These are phyloP conservation scores for Phylloporus rhodoxanthus DNA, from an alignment of 768 basidiomycete species.

Conservation along the genomic window DNA sequence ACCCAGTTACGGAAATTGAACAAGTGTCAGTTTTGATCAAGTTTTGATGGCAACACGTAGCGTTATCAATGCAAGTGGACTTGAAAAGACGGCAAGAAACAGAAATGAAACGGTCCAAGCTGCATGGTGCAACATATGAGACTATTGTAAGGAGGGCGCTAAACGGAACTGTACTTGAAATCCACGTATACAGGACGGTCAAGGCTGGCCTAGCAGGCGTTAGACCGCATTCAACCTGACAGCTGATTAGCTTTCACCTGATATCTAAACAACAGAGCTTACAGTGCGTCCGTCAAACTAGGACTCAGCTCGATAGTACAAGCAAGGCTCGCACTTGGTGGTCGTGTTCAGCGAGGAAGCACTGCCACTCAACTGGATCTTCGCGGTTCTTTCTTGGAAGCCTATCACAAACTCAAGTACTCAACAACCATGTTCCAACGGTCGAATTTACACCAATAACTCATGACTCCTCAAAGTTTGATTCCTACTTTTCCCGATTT, in stretches of 20 bases:
- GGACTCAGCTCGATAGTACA: no score
- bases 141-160: background rate
- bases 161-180: background rate
- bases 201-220: background rate
- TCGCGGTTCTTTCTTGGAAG: no score
- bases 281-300: background rate
- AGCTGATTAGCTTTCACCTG: conserved; percentile 1
- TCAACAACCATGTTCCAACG: no score
- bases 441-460: no score
- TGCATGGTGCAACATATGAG: conserved; percentile 8
- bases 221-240: conserved; percentile 9
- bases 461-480: no score
- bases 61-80: background rate
- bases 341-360: background rate
- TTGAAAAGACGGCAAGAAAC: background rate
- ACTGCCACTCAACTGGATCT: no score
- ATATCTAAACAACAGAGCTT: background rate
- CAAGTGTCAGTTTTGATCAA: background rate
- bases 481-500: no score
- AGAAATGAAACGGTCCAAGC: background rate
- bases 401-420: no score
- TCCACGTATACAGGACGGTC: background rate
- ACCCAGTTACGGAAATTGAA: background rate
- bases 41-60: background rate
- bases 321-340: no score